A percentile compares a stretch with the other conserved stretches of the same genome.
phyloP scores from a whole-genome alignment of 345 rosid species.

The Citrus reticulata region DNA sequence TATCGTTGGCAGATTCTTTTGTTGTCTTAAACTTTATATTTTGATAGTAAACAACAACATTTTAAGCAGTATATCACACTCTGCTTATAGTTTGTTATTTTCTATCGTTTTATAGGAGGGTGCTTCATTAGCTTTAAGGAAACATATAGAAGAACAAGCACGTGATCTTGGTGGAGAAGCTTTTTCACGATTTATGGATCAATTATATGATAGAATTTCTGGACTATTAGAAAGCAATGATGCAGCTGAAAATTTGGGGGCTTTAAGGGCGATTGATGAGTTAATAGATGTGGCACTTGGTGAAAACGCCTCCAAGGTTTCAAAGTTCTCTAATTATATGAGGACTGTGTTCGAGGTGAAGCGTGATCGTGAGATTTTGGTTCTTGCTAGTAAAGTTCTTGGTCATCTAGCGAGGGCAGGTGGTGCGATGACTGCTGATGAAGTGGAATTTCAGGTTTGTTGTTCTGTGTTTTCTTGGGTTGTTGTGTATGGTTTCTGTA shows the following conservation, averaged over 20 bases:
- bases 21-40: neutral
- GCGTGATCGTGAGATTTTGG: constrained; percentile 80
- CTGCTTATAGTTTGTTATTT: neutral
- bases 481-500: neutral
- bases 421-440: constrained; percentile 98
- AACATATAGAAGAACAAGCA: constrained; percentile 79
- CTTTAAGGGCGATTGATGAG: constrained; percentile 83
- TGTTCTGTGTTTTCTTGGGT: constrained; percentile 8
- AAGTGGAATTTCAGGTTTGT: constrained; percentile 89
- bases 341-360: constrained; percentile 71
- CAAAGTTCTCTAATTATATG: constrained; percentile 76
- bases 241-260: constrained; percentile 89
- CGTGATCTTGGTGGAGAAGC: constrained; percentile 90
- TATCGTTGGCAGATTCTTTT: neutral
- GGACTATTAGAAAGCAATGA: constrained; percentile 66
- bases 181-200: constrained; percentile 87
- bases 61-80: neutral
- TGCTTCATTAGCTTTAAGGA: constrained; percentile 73
- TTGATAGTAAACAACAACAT: neutral
- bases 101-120: constrained; percentile 54
- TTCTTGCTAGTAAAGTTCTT: constrained; percentile 90
- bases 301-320: constrained; percentile 95
- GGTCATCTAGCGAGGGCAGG: constrained; percentile 99
- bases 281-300: constrained; percentile 91
- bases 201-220: constrained; percentile 69